These are phyloP conservation scores for Pulicaria dysenterica DNA, from an alignment of 129 eudicot genomes.

Conservation along the genomic window DNA sequence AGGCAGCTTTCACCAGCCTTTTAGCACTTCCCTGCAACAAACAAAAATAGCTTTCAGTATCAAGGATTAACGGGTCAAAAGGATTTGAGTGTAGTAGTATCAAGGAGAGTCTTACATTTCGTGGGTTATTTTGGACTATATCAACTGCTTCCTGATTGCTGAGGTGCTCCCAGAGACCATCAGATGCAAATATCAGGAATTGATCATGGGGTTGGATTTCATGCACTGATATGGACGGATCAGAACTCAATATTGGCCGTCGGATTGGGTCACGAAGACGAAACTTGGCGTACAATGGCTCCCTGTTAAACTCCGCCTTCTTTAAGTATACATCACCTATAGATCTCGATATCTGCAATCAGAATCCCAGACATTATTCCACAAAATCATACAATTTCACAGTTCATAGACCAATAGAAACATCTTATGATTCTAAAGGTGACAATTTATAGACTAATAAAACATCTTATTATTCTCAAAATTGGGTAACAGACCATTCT, in stretches of 20 bases:
- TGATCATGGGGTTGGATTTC: constrained; percentile 79
- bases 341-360: constrained; percentile 79
- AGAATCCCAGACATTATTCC: constrained; percentile 7
- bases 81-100: background rate
- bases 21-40: constrained; percentile 85
- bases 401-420: background rate
- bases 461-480: background rate
- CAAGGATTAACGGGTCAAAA: background rate
- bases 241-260: constrained; percentile 79
- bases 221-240: constrained; percentile 73
- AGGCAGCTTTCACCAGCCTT: constrained; percentile 74
- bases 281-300: constrained; percentile 79
- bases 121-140: constrained; percentile 73
- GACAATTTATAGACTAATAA: background rate
- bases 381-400: background rate
- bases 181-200: constrained; percentile 87
- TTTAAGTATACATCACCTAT: constrained; percentile 89
- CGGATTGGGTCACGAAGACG: constrained; percentile 80
- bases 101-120: constrained; percentile 47
- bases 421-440: background rate
- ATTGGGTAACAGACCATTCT: too few species aligned
- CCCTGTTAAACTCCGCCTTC: constrained; percentile 82
- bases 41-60: constrained; percentile 3
- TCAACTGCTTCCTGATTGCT: constrained; percentile 90
- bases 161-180: constrained; percentile 97